Conservation (phyloP, 352 stramenopile genomes). For the Phytophthora macrochlamydospora region DNA sequence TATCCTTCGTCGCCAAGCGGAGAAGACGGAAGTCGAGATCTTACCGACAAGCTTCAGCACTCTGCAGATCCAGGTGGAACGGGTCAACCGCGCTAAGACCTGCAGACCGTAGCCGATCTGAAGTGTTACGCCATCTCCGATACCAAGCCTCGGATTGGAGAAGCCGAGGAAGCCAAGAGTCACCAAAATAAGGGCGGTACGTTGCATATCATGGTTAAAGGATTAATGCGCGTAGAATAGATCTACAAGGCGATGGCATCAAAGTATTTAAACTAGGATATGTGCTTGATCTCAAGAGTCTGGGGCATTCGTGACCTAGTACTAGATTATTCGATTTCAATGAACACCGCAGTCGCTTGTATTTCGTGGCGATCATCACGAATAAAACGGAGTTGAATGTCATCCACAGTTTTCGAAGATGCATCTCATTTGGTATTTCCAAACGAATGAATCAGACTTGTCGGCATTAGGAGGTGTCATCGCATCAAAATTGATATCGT, state of each 20-base stretch:
- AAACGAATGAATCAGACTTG: too few species aligned
- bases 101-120: constrained; percentile 95
- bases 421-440: too few species aligned
- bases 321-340: too few species aligned
- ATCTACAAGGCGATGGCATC: constrained; percentile 92
- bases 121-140: constrained; percentile 96
- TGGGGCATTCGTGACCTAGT: too few species aligned
- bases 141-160: constrained; percentile 87
- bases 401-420: too few species aligned
- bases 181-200: constrained; percentile 56
- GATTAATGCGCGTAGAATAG: constrained; percentile 87
- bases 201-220: constrained; percentile 77
- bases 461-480: too few species aligned
- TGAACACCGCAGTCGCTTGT: too few species aligned
- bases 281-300: too few species aligned
- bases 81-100: constrained; percentile 94
- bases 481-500: too few species aligned
- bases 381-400: too few species aligned
- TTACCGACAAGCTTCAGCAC: constrained; percentile 93
- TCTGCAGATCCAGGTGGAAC: constrained; percentile 94
- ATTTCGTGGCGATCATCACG: too few species aligned
- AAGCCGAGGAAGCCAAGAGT: constrained; percentile 81
- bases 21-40: constrained; percentile 94
- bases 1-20: constrained; percentile 89
- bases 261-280: too few species aligned